These are phyloP conservation scores for Cladophialophora yegresii DNA, from an alignment of 2,329 filamentous ascomycete genomes.

Conservation along the genomic window DNA sequence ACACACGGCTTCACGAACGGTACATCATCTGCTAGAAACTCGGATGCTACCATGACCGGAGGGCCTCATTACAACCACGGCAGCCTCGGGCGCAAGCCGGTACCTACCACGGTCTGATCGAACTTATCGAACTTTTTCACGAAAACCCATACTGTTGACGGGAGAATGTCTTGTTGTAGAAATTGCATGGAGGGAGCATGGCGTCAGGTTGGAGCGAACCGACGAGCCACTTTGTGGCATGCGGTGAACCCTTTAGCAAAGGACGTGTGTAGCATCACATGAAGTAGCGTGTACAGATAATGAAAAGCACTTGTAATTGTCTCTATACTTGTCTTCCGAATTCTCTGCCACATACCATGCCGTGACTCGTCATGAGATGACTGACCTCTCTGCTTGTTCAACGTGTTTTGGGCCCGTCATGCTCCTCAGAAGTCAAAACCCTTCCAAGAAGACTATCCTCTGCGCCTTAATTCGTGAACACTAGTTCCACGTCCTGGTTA, in stretches of 20 bases:
- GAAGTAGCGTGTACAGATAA: background rate
- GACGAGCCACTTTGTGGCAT: background rate
- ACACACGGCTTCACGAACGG: constrained; percentile 14
- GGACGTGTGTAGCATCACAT: background rate
- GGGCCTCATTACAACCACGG: constrained; percentile 1
- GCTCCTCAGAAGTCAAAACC: constrained; percentile 9
- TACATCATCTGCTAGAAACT: constrained; percentile 4
- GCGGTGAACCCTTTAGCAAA: background rate
- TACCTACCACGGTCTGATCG: constrained; percentile 16
- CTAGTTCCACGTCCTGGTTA: constrained; percentile 6
- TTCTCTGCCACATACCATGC: background rate
- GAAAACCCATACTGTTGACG: background rate
- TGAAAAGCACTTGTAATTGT: background rate
- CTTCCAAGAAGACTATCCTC: constrained; percentile 19
- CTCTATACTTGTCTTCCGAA: background rate
- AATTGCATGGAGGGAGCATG: background rate
- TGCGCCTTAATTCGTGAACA: constrained; percentile 23
- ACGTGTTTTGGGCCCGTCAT: background rate
- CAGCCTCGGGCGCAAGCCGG: constrained; percentile 21
- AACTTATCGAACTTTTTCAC: background rate
- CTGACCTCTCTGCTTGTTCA: background rate
- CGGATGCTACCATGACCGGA: constrained; percentile 7
- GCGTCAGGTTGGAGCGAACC: background rate
- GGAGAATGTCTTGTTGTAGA: background rate
- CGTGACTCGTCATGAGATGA: background rate